Evolutionary conservation across 495 filamentous ascomycete genomes (phyloP), one percentile per base, ranked within the genome.

Genomic region (Penicillium malachiteum): DNA sequence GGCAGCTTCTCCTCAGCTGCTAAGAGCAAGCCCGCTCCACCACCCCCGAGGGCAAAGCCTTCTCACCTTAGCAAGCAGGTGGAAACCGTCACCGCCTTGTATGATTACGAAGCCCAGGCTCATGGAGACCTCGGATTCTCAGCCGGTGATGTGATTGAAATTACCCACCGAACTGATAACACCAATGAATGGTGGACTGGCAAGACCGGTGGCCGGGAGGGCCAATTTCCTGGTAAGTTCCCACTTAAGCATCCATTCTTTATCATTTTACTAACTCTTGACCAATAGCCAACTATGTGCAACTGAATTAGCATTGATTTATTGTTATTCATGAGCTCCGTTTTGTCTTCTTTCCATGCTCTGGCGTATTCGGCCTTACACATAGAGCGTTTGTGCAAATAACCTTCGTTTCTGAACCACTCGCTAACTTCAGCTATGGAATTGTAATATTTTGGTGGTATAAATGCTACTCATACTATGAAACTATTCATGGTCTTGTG

Each of bases 111-210:
- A 57, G 94, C 94, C 16, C 92, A 97, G 64, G 92, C 92, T 3
- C 92, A 96, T 52, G 91, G 92, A 1, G 94, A 99, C 68, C 78
- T 99, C 50, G 95, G 89, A 64, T 99, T 99, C 67, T 83, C 79
- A 3, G 84, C 90, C 0, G 95, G 94, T 4, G 95, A 99, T 55
- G 74, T 89, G 30, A 97, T 99, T 62, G 92, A 97, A 69, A 90
- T 99, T 53, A 68, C 90, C 11, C 78, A 81, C 56, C 79, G 89
- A 43, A 96, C 92, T 11, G 76, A 77, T 13, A 96, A 95, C 58
- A 88, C 89, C 47, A 96, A 99, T 62, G 94, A 97, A 71, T 99
- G 94, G 94, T 99, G 94, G 94, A 85, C 78, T 2, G 94, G 94
- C 6, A 86, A 81, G 67, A 56, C 94, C 51, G 75, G 84, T 56